Evolutionary conservation across 2,329 filamentous ascomycete genomes (phyloP), one percentile per base, ranked within the genome.

Genomic region (Knufia petricola): DNA sequence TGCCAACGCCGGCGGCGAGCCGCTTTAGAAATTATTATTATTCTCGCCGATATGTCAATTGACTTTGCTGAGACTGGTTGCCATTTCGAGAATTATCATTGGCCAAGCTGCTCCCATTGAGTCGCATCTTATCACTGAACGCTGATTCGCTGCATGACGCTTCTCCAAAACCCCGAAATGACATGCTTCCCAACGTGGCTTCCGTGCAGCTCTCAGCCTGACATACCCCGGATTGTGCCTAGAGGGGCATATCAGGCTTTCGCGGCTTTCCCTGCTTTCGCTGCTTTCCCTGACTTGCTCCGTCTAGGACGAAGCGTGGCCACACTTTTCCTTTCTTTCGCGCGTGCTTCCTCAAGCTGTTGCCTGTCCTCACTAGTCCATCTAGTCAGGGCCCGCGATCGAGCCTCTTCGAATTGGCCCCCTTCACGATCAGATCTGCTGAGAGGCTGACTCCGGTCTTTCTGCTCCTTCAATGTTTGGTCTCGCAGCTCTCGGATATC

Each of bases 351-450:
- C 6, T 41, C 41, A 15, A 56, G 38, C 31, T 44, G 46, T 23
- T 53, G 48, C 32, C 48, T 48, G 31, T 56, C 53, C 17, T 49
- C 31, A 4, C 46, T 49, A 2, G n/a, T 51, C 52, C 54, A 58
- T 19, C 39, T 34, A 13, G 46, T 40, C 26, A 57, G 31, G 12
- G 52, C 56, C 13, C 53, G 48, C 13, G 54, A 48, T 20, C 54
- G 54, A 19, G 50, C 28, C 13, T 50, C 45, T 13, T 52, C 44
- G 9, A 55, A 32, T 9, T 53, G 39, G n/a, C n/a, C n/a, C 9
- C 10, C 19, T 12, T 34, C 37, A 20, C 21, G 32, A 15, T 24
- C 15, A n/a, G n/a, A 46, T 8, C 28, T 21, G 7, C 30, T 30
- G 13, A 21, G 21, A 17, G 13, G 17, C 20, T n/a, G 9, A 4